Conservation (phyloP, 2,329 filamentous ascomycete genomes). For the Claviceps sp. region DNA sequence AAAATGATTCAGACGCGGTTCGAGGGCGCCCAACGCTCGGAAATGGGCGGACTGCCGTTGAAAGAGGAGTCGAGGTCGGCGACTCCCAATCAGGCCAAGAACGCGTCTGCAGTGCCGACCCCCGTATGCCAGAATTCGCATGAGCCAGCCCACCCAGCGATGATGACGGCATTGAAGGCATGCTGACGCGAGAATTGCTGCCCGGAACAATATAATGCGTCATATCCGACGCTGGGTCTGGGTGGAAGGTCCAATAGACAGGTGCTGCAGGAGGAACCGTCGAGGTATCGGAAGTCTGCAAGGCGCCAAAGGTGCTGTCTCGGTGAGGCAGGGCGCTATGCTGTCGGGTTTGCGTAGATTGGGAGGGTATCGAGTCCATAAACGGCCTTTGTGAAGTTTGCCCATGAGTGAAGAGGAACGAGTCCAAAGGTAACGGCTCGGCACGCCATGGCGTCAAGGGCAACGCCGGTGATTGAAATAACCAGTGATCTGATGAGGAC, state of each 20-base stretch:
- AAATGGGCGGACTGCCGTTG: conserved; percentile 8
- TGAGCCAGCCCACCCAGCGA: background rate
- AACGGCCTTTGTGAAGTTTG: background rate
- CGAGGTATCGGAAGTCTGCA: background rate
- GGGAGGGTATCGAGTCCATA: background rate
- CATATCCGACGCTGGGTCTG: background rate
- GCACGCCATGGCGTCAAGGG: conserved; percentile 13
- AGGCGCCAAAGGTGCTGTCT: conserved; percentile 1
- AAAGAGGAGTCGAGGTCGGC: conserved; percentile 11
- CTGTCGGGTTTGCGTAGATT: conserved; percentile 1
- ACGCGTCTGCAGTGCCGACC: conserved; percentile 1
- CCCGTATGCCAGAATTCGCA: background rate
- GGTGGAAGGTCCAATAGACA: background rate
- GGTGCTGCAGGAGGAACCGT: background rate
- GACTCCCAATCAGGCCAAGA: conserved; percentile 4
- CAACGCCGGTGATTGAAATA: conserved; percentile 10
- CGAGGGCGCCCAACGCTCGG: conserved; percentile 8
- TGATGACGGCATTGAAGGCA: background rate
- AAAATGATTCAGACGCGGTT: conserved; percentile 10
- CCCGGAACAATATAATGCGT: background rate
- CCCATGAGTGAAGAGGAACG: background rate
- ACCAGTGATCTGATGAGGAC: conserved; percentile 14
- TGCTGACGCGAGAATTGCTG: background rate
- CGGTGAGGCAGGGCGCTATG: conserved; percentile 4
- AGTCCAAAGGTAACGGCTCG: conserved; percentile 4